phyloP scores from a whole-genome alignment of 1,139 yeast genomes.

The Arxiozyma bovina region DNA sequence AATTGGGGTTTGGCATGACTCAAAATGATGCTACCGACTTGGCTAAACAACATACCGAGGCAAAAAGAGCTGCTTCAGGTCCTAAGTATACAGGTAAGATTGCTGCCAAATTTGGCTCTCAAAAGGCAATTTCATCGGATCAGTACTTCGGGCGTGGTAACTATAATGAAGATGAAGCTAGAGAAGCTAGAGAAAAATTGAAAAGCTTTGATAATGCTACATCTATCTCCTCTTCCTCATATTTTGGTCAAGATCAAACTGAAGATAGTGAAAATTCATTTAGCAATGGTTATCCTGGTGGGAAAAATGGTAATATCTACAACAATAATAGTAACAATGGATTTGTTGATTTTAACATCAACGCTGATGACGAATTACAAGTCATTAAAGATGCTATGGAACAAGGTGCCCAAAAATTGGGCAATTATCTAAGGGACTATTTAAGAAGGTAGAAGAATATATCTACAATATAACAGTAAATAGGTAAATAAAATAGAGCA shows the following conservation, averaged over 20 bases:
- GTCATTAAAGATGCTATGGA: conserved; percentile 89
- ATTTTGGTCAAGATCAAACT: conserved; percentile 79
- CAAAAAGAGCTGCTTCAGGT: conserved; percentile 35
- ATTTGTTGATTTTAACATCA: conserved; percentile 54
- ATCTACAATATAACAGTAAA: not conserved
- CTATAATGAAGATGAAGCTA: conserved; percentile 67
- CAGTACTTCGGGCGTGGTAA: conserved; percentile 85
- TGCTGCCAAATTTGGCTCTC: conserved; percentile 69
- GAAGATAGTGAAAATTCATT: conserved; percentile 7
- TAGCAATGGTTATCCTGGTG: conserved; percentile 5
- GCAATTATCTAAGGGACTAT: conserved; percentile 77
- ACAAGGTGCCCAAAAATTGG: conserved; percentile 83
- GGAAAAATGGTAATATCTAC: conserved; percentile 16
- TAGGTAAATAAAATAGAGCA: not conserved
- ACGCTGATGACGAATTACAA: conserved; percentile 68
- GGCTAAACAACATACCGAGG: conserved; percentile 35
- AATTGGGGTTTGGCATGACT: conserved; percentile 79
- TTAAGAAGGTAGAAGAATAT: conserved; percentile 36
- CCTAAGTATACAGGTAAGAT: conserved; percentile 59
- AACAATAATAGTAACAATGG: conserved; percentile 12
- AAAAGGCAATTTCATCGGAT: conserved; percentile 93
- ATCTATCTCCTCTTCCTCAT: conserved; percentile 82
- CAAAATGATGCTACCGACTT: conserved; percentile 41
- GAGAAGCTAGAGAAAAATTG: conserved; percentile 71
- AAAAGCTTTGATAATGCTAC: conserved; percentile 79